A percentile compares a stretch with the other conserved stretches of the same genome.
Evolutionary conservation across 2,329 filamentous ascomycete genomes (phyloP).

Genomic region (Chaetomium sp.): DNA sequence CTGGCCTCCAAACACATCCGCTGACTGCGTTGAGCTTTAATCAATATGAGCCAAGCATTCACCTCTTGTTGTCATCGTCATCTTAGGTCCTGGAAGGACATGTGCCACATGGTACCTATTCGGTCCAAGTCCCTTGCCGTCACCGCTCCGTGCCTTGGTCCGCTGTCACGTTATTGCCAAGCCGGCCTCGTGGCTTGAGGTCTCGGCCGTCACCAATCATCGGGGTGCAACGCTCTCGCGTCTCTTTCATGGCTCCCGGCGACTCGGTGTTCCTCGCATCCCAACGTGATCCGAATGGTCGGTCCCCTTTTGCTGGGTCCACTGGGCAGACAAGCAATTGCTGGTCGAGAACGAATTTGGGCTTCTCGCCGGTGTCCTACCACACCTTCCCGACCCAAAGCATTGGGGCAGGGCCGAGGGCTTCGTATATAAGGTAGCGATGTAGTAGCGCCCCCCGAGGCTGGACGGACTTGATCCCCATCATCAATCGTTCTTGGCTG

Average conservation of each 20-base stretch:
- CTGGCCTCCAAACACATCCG: background rate
- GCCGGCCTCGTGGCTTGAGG: slow-evolving; percentile 1
- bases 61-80: background rate
- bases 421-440: background rate
- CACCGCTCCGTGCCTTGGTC: slow-evolving; percentile 20
- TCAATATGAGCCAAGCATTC: background rate
- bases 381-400: slow-evolving; percentile 13
- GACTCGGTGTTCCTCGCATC: slow-evolving; percentile 24
- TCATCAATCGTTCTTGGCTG: background rate
- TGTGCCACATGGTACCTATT: slow-evolving; percentile 26
- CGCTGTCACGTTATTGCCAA: slow-evolving; percentile 18
- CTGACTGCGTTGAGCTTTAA: background rate
- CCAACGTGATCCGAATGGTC: slow-evolving; percentile 30
- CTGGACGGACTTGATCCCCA: background rate
- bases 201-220: slow-evolving; percentile 14
- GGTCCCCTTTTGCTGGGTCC: slow-evolving; percentile 20
- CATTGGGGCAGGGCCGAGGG: background rate
- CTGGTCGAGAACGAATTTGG: slow-evolving; percentile 19
- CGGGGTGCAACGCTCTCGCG: slow-evolving; percentile 1
- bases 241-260: slow-evolving; percentile 11
- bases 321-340: slow-evolving; percentile 10
- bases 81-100: slow-evolving; percentile 2
- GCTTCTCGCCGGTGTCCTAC: slow-evolving; percentile 12
- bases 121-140: slow-evolving; percentile 11
- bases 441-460: background rate